Percentiles rank a stretch among this genome's conserved stretches.
Conservation (phyloP, 129 eudicot genomes). For the Ambrosia artemisiifolia region DNA sequence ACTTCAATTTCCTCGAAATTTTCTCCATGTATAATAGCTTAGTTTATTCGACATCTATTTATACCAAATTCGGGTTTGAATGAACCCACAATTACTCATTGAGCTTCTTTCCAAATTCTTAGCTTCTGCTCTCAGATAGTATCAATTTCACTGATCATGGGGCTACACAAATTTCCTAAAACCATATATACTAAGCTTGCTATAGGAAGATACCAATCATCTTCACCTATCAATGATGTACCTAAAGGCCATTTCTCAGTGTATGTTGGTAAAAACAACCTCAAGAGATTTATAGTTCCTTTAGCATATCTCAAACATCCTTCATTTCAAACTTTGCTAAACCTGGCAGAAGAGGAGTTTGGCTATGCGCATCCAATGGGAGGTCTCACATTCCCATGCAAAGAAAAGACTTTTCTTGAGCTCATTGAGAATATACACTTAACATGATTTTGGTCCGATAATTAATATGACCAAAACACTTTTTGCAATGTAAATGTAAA, state of each 20-base stretch:
- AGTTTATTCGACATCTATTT: background rate
- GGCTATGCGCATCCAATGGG: slow-evolving; percentile 30
- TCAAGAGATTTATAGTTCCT: slow-evolving; percentile 22
- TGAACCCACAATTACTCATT: slow-evolving; percentile 1
- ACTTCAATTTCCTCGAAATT: background rate
- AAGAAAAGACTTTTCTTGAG: slow-evolving; percentile 30
- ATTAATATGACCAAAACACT: background rate
- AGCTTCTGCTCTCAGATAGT: background rate
- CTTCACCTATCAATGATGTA: background rate
- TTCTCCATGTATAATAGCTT: background rate
- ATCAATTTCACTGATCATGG: background rate
- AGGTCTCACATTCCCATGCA: slow-evolving; percentile 29
- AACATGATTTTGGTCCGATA: too few species aligned
- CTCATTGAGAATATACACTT: background rate
- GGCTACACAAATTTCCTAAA: background rate
- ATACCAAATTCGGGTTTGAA: background rate
- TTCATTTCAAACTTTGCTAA: slow-evolving; percentile 8
- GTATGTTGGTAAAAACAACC: slow-evolving; percentile 15
- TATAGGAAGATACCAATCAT: background rate
- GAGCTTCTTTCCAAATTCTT: background rate
- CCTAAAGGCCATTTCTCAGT: slow-evolving; percentile 14
- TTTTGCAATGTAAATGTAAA: background rate
- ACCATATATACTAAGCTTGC: background rate
- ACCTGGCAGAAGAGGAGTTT: slow-evolving; percentile 9
- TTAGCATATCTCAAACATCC: slow-evolving; percentile 20